phyloP scores from a whole-genome alignment of 1,284 basidiomycete species.

The Trametes versicolor region DNA sequence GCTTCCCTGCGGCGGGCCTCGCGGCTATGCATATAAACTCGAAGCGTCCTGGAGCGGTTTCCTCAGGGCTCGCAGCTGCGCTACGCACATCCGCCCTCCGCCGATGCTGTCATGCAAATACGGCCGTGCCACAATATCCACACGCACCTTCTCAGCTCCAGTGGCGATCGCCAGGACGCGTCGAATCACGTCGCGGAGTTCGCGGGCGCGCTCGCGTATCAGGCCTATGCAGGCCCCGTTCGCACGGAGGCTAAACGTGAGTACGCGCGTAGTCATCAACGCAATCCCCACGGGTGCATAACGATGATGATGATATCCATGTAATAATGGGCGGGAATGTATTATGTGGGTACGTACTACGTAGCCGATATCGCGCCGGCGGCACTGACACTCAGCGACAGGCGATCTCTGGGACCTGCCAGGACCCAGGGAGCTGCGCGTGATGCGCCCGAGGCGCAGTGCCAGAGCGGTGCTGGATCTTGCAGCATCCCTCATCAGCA shows the following conservation, averaged over 20 bases:
- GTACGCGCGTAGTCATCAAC: no score
- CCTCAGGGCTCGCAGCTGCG: neutral
- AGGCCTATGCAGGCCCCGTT: neutral
- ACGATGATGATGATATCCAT: no score
- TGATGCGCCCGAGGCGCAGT: neutral
- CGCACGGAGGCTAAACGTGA: neutral
- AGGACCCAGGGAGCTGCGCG: neutral
- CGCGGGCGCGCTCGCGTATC: slow-evolving; percentile 16
- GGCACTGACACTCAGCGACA: slow-evolving; percentile 4
- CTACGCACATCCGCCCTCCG: neutral
- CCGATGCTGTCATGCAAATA: neutral
- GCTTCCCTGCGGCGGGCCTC: neutral
- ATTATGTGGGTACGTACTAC: no score
- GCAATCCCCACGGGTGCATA: neutral
- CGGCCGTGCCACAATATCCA: neutral
- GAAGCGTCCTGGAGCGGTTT: neutral
- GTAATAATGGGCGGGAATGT: no score
- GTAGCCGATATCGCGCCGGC: slow-evolving; percentile 10
- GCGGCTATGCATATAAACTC: no score
- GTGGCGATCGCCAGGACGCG: slow-evolving; percentile 2
- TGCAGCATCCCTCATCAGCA: neutral
- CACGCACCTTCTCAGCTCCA: neutral
- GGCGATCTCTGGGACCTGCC: neutral
- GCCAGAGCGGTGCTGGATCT: neutral
- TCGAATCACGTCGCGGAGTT: slow-evolving; percentile 19